Percentiles rank a stretch among this genome's conserved stretches.
Evolutionary conservation across 352 stramenopile genomes (phyloP).

Genomic region (Aphanomyces invadans): DNA sequence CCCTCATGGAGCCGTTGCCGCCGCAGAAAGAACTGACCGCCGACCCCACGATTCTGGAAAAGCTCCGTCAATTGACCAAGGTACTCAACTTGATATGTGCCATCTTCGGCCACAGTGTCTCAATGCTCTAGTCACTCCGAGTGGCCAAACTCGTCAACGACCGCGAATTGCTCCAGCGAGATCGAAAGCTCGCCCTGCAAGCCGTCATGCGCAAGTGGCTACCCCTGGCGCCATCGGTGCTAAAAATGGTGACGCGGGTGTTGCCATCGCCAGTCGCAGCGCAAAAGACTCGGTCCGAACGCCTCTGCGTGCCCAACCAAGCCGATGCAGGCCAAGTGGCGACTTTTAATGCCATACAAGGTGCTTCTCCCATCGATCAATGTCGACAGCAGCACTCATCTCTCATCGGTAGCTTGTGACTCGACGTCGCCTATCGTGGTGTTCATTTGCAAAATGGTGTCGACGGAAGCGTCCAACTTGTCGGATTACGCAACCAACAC

Average conservation of each 20-base stretch:
- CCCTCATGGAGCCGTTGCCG: conserved; percentile 32
- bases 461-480: conserved; percentile 77
- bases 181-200: conserved; percentile 54
- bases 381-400: too few species aligned
- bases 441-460: conserved; percentile 91
- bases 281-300: conserved; percentile 59
- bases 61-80: conserved; percentile 50
- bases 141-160: conserved; percentile 60
- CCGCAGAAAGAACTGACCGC: conserved; percentile 45
- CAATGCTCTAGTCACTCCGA: conserved; percentile 42
- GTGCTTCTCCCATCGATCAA: too few species aligned
- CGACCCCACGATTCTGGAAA: conserved; percentile 21
- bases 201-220: conserved; percentile 86
- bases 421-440: conserved; percentile 70
- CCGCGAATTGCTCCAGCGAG: conserved; percentile 58
- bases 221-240: conserved; percentile 71
- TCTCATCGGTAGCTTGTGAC: conserved; percentile 45
- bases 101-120: conserved; percentile 11
- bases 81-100: conserved; percentile 20
- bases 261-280: conserved; percentile 68
- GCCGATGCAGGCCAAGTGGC: conserved; percentile 7
- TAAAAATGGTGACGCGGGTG: conserved; percentile 86
- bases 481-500: conserved; percentile 50
- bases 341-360: conserved; percentile 18
- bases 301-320: conserved; percentile 38